Conservation (phyloP, 495 filamentous ascomycete genomes). For the Penicillium silybi region DNA sequence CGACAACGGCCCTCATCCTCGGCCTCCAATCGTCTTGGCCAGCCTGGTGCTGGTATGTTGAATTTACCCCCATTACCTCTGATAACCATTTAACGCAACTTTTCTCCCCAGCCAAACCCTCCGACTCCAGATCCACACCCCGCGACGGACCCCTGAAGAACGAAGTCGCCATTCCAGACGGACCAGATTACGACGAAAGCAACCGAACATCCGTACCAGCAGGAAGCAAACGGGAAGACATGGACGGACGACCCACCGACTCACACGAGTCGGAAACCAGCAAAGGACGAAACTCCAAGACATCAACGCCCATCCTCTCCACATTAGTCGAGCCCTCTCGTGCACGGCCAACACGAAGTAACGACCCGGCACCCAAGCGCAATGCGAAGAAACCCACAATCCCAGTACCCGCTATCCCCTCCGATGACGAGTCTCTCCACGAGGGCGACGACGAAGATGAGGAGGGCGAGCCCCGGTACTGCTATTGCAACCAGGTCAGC, state of each 20-base stretch:
- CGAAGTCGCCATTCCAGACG: constrained; percentile 25
- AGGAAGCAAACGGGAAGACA: constrained; percentile 30
- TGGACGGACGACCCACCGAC: constrained; percentile 28
- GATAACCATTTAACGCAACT: neutral
- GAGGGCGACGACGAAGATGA: constrained; percentile 69
- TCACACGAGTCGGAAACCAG: constrained; percentile 25
- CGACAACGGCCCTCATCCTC: constrained; percentile 59
- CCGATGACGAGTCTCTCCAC: constrained; percentile 48
- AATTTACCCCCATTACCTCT: neutral
- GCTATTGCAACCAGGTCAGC: constrained; percentile 87
- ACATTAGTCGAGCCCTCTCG: constrained; percentile 36
- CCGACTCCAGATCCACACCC: constrained; percentile 29
- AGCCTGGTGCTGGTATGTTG: constrained; percentile 27
- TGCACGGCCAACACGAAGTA: constrained; percentile 39
- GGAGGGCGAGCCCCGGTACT: constrained; percentile 82
- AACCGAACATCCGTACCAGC: constrained; percentile 29
- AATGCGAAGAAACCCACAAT: constrained; percentile 61
- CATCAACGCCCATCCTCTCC: constrained; percentile 48
- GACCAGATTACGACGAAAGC: constrained; percentile 24
- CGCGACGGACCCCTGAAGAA: constrained; percentile 32
- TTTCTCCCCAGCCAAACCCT: constrained; percentile 28
- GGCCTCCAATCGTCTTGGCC: constrained; percentile 46
- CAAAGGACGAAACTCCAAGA: constrained; percentile 53
- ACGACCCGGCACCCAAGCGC: constrained; percentile 50
- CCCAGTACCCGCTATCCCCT: constrained; percentile 29